These are phyloP conservation scores for Pyrus pyrifolia DNA, from an alignment of 306 rosid species.

Conservation along the genomic window DNA sequence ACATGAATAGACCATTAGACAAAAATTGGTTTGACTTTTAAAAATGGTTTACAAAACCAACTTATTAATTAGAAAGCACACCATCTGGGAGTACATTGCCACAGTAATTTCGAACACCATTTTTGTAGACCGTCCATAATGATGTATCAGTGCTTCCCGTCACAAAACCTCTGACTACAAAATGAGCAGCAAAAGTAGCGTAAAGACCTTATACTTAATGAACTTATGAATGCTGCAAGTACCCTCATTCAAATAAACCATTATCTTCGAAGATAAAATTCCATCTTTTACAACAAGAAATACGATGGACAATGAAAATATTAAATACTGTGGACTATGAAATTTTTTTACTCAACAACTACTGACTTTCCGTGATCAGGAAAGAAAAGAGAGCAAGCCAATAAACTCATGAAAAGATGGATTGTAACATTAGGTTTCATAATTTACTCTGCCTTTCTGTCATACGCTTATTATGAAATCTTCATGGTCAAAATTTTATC, in stretches of 20 bases:
- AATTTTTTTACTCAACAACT: not conserved
- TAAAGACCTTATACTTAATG: slow-evolving; percentile 6
- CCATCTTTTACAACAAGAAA: not conserved
- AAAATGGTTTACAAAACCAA: not conserved
- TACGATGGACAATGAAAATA: not conserved
- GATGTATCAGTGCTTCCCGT: slow-evolving; percentile 99
- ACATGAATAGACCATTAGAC: slow-evolving; percentile 19
- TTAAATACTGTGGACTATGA: not conserved
- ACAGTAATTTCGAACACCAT: slow-evolving; percentile 73
- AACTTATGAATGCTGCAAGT: not conserved
- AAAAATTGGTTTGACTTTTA: not conserved
- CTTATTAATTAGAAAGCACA: slow-evolving; percentile 13
- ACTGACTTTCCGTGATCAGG: not conserved
- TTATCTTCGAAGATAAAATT: not conserved
- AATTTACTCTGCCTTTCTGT: not conserved
- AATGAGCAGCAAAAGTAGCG: slow-evolving; percentile 9
- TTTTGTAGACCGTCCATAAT: slow-evolving; percentile 86
- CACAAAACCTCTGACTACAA: slow-evolving; percentile 82
- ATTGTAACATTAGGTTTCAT: not conserved
- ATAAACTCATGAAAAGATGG: not conserved
- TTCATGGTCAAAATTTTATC: too few relatives aligned
- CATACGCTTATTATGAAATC: not conserved
- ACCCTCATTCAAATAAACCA: not conserved
- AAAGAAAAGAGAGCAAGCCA: not conserved
- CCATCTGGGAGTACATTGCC: slow-evolving; percentile 84